Evolutionary conservation across 2,329 filamentous ascomycete species (phyloP).

Genomic region (Neonectria ditissima): DNA sequence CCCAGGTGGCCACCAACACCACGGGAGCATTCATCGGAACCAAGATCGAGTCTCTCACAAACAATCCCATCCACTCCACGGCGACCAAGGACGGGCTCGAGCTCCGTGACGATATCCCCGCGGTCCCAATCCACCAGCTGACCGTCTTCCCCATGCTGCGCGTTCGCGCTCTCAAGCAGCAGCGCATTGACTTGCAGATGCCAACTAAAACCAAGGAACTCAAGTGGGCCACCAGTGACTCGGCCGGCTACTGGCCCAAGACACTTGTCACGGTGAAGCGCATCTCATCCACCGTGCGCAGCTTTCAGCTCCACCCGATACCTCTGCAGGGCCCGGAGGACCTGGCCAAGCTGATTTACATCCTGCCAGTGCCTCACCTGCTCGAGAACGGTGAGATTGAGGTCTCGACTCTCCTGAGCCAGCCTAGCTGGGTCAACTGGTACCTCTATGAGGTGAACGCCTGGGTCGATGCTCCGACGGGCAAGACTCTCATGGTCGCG

Average conservation of each 20-base stretch:
- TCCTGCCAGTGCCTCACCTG: background rate
- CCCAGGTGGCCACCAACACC: background rate
- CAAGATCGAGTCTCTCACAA: background rate
- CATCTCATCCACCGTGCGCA: background rate
- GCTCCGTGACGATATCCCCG: background rate
- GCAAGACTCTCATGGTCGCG: background rate
- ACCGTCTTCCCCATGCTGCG: slow-evolving; percentile 4
- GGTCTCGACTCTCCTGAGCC: background rate
- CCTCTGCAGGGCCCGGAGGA: background rate
- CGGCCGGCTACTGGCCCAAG: background rate
- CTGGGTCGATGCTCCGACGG: background rate
- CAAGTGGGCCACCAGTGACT: background rate
- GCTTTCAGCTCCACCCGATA: background rate
- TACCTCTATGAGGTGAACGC: background rate
- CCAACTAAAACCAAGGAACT: background rate
- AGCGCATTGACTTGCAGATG: background rate
- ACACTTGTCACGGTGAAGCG: background rate
- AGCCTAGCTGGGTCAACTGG: background rate
- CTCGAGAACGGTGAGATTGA: background rate
- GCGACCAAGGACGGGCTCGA: slow-evolving; percentile 6
- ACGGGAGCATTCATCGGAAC: background rate
- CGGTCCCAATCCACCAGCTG: slow-evolving; percentile 5
- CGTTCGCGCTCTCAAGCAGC: background rate
- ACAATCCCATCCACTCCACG: slow-evolving; percentile 5
- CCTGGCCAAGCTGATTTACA: background rate